Evolutionary conservation across 2,329 filamentous ascomycete genomes (phyloP).

Genomic region (Chaetomiaceae sp.): DNA sequence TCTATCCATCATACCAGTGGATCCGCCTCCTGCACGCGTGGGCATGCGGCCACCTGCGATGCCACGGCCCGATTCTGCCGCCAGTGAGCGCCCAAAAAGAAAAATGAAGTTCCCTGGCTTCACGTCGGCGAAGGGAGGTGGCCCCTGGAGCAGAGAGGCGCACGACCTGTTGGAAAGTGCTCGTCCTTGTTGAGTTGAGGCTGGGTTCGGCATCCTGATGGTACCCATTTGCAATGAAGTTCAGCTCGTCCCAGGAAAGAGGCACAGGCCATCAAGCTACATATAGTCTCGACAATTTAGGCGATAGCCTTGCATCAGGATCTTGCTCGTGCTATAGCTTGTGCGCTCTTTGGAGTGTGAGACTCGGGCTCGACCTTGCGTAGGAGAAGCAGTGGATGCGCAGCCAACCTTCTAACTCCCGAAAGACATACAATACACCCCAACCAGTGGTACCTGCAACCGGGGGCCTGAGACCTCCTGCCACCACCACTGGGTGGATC

Average conservation of each 20-base stretch:
- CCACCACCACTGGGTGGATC: too few species aligned
- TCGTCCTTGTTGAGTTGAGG: conserved; percentile 40
- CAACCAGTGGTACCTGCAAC: neutral
- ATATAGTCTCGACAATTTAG: neutral
- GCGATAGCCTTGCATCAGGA: neutral
- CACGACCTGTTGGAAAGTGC: conserved; percentile 61
- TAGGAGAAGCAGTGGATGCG: neutral
- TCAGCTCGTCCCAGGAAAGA: neutral
- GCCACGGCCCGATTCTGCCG: conserved; percentile 11
- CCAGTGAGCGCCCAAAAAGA: conserved; percentile 25
- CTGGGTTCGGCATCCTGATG: neutral
- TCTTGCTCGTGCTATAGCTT: neutral
- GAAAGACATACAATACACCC: neutral
- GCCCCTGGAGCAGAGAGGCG: conserved; percentile 67
- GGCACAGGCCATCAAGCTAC: neutral
- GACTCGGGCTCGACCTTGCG: too few species aligned
- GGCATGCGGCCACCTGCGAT: conserved; percentile 8
- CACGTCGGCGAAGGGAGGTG: conserved; percentile 46
- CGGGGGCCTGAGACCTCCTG: too few species aligned
- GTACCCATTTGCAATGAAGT: neutral
- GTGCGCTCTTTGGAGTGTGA: too few species aligned
- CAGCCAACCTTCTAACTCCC: too few species aligned
- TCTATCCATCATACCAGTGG: conserved; percentile 38
- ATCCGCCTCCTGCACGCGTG: conserved; percentile 24
- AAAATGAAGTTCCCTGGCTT: conserved; percentile 40